These are phyloP conservation scores for Monosporozyma yasuniensis DNA, from an alignment of 805 yeast species.

Conservation along the genomic window DNA sequence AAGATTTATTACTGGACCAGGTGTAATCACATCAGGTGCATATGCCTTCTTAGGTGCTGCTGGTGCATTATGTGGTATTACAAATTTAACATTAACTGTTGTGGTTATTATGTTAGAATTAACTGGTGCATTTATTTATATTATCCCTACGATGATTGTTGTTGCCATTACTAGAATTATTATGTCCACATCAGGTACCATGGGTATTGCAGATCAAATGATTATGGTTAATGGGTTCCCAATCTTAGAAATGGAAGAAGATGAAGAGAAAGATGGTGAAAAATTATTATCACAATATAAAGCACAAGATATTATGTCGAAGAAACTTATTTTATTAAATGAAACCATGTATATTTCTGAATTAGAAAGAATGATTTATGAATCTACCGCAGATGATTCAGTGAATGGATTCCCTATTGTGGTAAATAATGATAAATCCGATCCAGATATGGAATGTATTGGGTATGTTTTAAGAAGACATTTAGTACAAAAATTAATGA, in stretches of 20 bases:
- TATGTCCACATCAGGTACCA: conserved; percentile 66
- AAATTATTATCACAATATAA: conserved; percentile 39
- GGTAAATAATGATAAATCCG: conserved; percentile 30
- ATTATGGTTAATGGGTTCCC: conserved; percentile 85
- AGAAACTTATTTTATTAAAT: conserved; percentile 19
- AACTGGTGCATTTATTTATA: conserved; percentile 88
- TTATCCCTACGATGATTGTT: conserved; percentile 92
- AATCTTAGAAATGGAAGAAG: conserved; percentile 57
- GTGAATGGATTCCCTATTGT: conserved; percentile 49
- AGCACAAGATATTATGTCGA: conserved; percentile 57
- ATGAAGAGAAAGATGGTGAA: conserved; percentile 35
- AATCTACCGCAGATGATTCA: conserved; percentile 27
- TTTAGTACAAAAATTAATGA: conserved; percentile 17
- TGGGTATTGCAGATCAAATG: conserved; percentile 95
- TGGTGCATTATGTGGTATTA: conserved; percentile 88
- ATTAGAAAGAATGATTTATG: conserved; percentile 18
- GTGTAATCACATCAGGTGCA: conserved; percentile 84
- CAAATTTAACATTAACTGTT: conserved; percentile 84
- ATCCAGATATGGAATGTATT: conserved; percentile 34
- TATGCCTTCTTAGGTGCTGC: conserved; percentile 96
- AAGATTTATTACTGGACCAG: conserved; percentile 32
- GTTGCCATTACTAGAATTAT: conserved; percentile 80
- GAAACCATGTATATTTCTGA: conserved; percentile 23
- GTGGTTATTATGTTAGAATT: conserved; percentile 93
- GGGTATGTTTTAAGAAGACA: conserved; percentile 22